These are phyloP conservation scores for Raddia guianensis DNA, from an alignment of 176 grass and related monocot genomes.

Conservation along the genomic window DNA sequence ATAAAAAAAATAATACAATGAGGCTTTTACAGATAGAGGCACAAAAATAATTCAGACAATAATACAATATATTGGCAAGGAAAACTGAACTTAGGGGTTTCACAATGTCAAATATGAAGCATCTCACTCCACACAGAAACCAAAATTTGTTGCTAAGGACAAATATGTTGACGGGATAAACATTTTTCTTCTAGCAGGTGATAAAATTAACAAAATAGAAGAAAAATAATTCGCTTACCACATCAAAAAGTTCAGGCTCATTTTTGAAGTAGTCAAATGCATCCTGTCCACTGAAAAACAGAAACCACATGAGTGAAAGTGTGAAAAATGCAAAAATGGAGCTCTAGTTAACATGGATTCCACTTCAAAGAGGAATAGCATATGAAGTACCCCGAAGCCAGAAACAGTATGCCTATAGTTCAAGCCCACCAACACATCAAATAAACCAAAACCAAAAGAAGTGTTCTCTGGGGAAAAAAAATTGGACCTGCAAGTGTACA, in stretches of 20 bases:
- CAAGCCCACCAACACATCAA: slow-evolving; percentile 7
- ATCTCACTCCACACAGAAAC: background rate
- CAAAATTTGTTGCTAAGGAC: background rate
- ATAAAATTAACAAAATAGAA: background rate
- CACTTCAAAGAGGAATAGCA: slow-evolving; percentile 5
- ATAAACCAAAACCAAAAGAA: slow-evolving; percentile 1
- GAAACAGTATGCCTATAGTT: background rate
- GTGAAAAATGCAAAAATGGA: slow-evolving; percentile 7
- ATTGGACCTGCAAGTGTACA: slow-evolving; percentile 86
- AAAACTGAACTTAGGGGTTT: slow-evolving; percentile 10
- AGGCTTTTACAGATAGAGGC: background rate
- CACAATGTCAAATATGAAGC: slow-evolving; percentile 5
- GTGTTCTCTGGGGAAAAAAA: slow-evolving; percentile 28
- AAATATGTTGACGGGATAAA: slow-evolving; percentile 2
- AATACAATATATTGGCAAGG: background rate
- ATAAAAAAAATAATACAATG: background rate
- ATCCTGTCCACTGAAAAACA: slow-evolving; percentile 71
- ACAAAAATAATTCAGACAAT: background rate
- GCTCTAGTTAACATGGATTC: background rate
- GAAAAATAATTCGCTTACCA: slow-evolving; percentile 52
- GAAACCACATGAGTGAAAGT: slow-evolving; percentile 20
- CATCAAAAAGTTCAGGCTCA: slow-evolving; percentile 78
- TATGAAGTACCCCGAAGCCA: background rate
- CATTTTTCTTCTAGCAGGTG: slow-evolving; percentile 11
- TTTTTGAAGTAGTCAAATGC: slow-evolving; percentile 88